These are phyloP conservation scores for Blastocystis sp. DNA, from an alignment of 352 stramenopile genomes.

Conservation along the genomic window DNA sequence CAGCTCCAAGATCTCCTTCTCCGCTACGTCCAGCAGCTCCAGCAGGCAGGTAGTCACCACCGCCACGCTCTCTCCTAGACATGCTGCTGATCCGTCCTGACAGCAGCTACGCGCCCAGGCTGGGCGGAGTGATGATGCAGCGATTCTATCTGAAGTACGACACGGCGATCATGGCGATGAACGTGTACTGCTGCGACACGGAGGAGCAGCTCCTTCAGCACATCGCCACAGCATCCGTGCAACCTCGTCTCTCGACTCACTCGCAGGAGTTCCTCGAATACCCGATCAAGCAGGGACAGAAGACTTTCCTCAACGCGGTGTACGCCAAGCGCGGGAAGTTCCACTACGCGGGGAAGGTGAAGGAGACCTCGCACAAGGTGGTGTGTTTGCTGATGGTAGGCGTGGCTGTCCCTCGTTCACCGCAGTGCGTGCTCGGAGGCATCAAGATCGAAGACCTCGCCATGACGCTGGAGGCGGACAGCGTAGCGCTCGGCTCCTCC, in stretches of 20 bases:
- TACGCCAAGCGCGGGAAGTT: conserved; percentile 20
- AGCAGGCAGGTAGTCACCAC: neutral
- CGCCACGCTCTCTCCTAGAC: neutral
- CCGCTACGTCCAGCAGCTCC: conserved; percentile 9
- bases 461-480: conserved; percentile 17
- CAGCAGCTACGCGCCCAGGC: neutral
- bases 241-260: neutral
- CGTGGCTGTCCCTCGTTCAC: too few relatives aligned
- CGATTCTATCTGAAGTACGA: conserved; percentile 51
- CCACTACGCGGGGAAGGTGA: conserved; percentile 52
- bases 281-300: conserved; percentile 62
- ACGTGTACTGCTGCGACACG: neutral
- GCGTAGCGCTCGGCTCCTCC: neutral
- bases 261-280: conserved; percentile 53
- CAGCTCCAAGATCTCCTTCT: conserved; percentile 8
- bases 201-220: conserved; percentile 17
- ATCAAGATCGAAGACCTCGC: conserved; percentile 35
- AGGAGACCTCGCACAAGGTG: conserved; percentile 9
- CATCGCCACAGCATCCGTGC: neutral
- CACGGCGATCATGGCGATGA: conserved; percentile 14
- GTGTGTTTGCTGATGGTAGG: conserved; percentile 5
- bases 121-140: conserved; percentile 51
- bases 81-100: neutral
- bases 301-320: conserved; percentile 47
- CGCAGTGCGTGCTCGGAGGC: neutral